Evolutionary conservation across 2,329 filamentous ascomycete species (phyloP), one percentile per base, ranked within the genome.

Genomic region (Cladosporium colombiae): DNA sequence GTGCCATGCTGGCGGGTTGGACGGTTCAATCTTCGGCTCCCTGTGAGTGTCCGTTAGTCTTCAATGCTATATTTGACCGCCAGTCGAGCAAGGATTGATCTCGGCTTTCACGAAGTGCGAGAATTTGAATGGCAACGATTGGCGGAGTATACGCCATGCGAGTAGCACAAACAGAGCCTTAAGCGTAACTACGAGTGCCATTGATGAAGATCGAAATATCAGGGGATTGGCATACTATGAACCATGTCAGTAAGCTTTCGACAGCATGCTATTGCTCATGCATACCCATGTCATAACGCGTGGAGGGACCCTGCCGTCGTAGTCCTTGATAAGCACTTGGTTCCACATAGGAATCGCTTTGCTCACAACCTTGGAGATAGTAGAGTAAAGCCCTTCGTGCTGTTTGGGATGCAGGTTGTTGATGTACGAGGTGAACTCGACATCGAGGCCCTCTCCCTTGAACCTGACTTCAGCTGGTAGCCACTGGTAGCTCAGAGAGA

Each of bases 331-430:
- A 14, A 74, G 57, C 2, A 67, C 64, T 23, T 68, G 68, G 29
- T 74, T 68, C 74, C 74, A 76, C 64, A 75, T 67, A 1, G 74
- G 72, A 21, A 76, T 49, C 1, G 68, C 68, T 49, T 67, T 70
- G 27, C 68, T 63, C 33, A 76, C 66, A 31, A 74, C 61, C 10
- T 66, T 66, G 44, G 74, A 72, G 2, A 76, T 68, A 6, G 70
- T 66, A 1, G 64, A 62, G 53, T 76, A 76, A 16, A 83, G 84
- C 0, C 75, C 76, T 23, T 23, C 35, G 40, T 64, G 53, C 11
- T 16, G 29, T 21, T 50, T n/a, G 14, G 65, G 65, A 16, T 64
- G 65, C 10, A 66, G 44, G 18, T 66, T 66, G 55, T 66, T 66
- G 53, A 66, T 64, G 33, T 65, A 66, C 3, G 65, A 66, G 7